These are phyloP conservation scores for Venturiaceae sp. DNA, from an alignment of 2,329 filamentous ascomycete species.

Conservation along the genomic window DNA sequence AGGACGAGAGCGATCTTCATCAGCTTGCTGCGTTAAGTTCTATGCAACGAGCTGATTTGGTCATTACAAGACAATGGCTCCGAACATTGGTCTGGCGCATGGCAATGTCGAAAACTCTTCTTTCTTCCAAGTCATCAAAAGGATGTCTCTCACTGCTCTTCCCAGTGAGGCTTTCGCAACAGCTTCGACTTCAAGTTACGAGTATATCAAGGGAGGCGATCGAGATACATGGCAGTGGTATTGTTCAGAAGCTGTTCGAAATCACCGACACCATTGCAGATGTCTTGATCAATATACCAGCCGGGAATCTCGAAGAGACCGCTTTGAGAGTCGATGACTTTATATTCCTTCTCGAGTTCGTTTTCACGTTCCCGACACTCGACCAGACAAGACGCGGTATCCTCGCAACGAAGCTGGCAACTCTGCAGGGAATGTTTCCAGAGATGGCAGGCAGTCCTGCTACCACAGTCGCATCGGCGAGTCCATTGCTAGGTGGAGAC, in stretches of 20 bases:
- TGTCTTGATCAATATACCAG: conserved; percentile 43
- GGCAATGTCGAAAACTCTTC: conserved; percentile 36
- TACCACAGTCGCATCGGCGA: neutral
- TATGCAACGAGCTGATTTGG: conserved; percentile 40
- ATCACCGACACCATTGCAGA: conserved; percentile 51
- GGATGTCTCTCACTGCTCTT: conserved; percentile 30
- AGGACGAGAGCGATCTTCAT: neutral
- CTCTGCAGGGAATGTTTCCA: conserved; percentile 24
- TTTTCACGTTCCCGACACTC: conserved; percentile 38
- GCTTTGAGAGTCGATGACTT: conserved; percentile 43
- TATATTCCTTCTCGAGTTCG: conserved; percentile 40
- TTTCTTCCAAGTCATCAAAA: conserved; percentile 23
- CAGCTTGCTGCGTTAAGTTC: conserved; percentile 27
- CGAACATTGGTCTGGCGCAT: conserved; percentile 40
- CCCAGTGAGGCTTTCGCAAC: conserved; percentile 33
- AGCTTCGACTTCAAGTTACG: conserved; percentile 31
- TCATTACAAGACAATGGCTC: conserved; percentile 41
- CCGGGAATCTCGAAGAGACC: conserved; percentile 31
- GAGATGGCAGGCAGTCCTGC: conserved; percentile 14
- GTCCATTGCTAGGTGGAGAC: conserved; percentile 1
- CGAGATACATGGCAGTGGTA: conserved; percentile 45
- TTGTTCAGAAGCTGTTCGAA: conserved; percentile 51
- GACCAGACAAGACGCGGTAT: conserved; percentile 36
- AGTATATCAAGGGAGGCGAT: conserved; percentile 36
- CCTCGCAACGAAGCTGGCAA: conserved; percentile 30